Evolutionary conservation across 2,329 filamentous ascomycete species (phyloP), one percentile per base, ranked within the genome.

Genomic region (Niveomyces coronatus): DNA sequence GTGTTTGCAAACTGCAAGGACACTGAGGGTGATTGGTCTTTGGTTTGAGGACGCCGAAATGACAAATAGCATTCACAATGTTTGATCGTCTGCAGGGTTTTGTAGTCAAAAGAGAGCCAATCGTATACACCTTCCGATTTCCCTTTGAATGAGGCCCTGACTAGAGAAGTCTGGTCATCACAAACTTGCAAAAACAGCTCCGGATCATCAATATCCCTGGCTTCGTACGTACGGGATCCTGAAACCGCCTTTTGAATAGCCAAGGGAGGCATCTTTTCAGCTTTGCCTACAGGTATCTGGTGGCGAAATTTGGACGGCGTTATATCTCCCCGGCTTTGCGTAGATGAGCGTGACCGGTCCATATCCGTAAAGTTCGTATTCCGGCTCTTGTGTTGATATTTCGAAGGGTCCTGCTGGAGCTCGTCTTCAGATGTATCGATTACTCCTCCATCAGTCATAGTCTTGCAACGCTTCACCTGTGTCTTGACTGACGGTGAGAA

Each of bases 391-490:
- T 22, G 11, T 11, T 11, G 3, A 15, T 18, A 6, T 6, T 10
- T 20, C 14, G 30, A 15, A 24, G 36, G 30, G n/a, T 26, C 35
- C 14, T n/a, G 11, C n/a, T 43, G 41, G 5, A 43, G 41, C 24
- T 43, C 41, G 10, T 43, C 41, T 16, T 43, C 41, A 5, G 41
- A 43, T 2, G 30, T 24, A 3, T 42, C 40, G 4, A 42, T 39
- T 11, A 20, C 22, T 6, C 37, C 39, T 19, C 29, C 9, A 10
- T 35, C 28, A 18, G 17, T 7, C 11, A 19, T 9, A n/a, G n/a
- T 10, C 16, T 16, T 22, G 16, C 9, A n/a, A 14, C 22, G 27
- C 23, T 22, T 42, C 6, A 23, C 27, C 15, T 35, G 26, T 8
- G 19, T 16, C 11, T 19, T 18, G 13, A 17, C 7, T 24, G 19